A percentile compares a stretch with the other conserved stretches of the same genome.
phyloP scores from a whole-genome alignment of 371 early-diverging fungal species.

The Nematocida sp. region DNA sequence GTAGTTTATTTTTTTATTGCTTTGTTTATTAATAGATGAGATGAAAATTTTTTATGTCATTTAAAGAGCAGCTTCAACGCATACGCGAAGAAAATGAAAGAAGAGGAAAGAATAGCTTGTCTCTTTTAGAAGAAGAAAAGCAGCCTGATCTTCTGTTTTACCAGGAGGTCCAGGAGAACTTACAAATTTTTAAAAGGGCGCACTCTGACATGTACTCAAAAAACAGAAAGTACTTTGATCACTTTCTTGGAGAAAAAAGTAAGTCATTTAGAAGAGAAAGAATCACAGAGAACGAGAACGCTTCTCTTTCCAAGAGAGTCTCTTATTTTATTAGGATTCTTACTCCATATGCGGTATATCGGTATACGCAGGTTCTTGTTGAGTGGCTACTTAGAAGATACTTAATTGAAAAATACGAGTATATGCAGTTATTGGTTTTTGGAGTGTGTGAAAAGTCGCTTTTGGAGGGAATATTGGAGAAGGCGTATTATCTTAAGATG shows the following conservation, averaged over 20 bases:
- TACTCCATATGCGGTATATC: background rate
- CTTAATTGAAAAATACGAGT: conserved; percentile 34
- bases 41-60: conserved; percentile 15
- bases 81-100: conserved; percentile 15
- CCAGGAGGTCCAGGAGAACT: conserved; percentile 1
- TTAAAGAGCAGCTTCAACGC: background rate
- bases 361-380: conserved; percentile 9
- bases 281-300: conserved; percentile 39
- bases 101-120: background rate
- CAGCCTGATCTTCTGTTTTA: conserved; percentile 34
- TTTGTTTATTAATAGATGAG: background rate
- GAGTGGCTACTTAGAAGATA: conserved; percentile 42
- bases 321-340: background rate
- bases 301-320: conserved; percentile 10
- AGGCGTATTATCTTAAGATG: background rate
- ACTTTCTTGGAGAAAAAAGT: conserved; percentile 3
- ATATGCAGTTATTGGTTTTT: background rate
- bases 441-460: background rate
- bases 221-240: conserved; percentile 14
- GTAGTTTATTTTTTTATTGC: background rate
- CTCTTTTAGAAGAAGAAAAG: background rate
- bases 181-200: conserved; percentile 5
- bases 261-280: conserved; percentile 16
- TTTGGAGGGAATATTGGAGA: background rate
- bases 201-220: conserved; percentile 6